These are phyloP conservation scores for Pseudogymnoascus destructans DNA, from an alignment of 2,329 filamentous ascomycete species.

Conservation along the genomic window DNA sequence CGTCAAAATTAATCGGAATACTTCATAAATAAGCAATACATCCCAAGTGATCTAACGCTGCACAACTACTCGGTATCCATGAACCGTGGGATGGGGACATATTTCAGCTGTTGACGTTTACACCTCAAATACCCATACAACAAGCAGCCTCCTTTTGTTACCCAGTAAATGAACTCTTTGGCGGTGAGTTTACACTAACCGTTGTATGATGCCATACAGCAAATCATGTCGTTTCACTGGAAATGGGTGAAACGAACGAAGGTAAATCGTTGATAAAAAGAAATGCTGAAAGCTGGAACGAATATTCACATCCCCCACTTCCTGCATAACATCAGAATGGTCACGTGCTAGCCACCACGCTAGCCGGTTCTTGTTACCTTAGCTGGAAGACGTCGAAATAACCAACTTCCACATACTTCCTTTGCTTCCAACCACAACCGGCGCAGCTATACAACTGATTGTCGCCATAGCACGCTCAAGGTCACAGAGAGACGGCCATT, in stretches of 20 bases:
- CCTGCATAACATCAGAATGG: not conserved
- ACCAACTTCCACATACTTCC: not conserved
- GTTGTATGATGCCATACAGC: not conserved
- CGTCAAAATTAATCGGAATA: no score
- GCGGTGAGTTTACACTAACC: not conserved
- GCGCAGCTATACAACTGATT: not conserved
- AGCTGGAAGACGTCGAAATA: not conserved
- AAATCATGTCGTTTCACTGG: not conserved
- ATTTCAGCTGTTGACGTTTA: no score
- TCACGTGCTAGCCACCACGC: not conserved
- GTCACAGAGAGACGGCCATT: not conserved
- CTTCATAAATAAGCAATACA: no score
- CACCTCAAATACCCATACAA: not conserved
- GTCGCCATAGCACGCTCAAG: not conserved
- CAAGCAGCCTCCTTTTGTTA: not conserved
- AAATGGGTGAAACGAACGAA: not conserved
- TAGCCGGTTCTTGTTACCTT: slow-evolving; percentile 1
- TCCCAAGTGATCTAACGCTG: no score
- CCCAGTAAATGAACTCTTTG: not conserved
- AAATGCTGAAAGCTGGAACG: not conserved
- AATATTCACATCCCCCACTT: not conserved
- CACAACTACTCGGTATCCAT: no score
- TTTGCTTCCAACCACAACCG: not conserved
- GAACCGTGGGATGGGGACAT: no score
- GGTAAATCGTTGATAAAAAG: not conserved